phyloP scores from a whole-genome alignment of 768 basidiomycete species.

The Hypsizygus marmoreus region DNA sequence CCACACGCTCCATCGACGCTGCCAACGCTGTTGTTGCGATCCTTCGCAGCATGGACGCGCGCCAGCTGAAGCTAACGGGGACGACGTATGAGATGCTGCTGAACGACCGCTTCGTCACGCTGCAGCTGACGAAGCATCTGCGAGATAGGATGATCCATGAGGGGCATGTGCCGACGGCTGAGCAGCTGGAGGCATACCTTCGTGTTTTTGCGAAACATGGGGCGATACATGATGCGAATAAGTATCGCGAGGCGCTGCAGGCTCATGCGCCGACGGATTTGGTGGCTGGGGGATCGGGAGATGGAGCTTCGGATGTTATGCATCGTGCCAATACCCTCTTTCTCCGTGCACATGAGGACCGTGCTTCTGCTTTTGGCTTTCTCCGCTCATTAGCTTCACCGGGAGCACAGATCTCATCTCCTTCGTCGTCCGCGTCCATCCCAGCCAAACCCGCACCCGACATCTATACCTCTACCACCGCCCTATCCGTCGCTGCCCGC shows the following conservation, averaged over 20 bases:
- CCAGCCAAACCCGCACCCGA: conserved; percentile 33
- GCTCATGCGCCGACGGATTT: conserved; percentile 1
- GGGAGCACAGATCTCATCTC: neutral
- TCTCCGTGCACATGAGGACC: conserved; percentile 42
- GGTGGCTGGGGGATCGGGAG: neutral
- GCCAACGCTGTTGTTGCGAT: conserved; percentile 42
- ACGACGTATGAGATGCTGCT: conserved; percentile 48
- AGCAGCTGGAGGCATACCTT: conserved; percentile 51
- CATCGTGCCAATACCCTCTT: conserved; percentile 44
- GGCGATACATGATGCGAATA: conserved; percentile 38
- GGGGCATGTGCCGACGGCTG: conserved; percentile 37
- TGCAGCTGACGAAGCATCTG: conserved; percentile 51
- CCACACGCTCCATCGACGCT: conserved; percentile 38
- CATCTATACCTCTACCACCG: conserved; percentile 48
- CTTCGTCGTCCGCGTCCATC: neutral
- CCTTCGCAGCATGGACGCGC: conserved; percentile 48
- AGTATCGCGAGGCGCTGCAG: conserved; percentile 43
- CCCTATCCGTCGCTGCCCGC: conserved; percentile 44
- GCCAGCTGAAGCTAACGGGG: conserved; percentile 39
- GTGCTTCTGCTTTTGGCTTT: conserved; percentile 48
- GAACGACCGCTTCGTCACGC: conserved; percentile 50
- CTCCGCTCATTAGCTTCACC: conserved; percentile 34
- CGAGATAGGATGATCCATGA: conserved; percentile 43
- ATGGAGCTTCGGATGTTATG: conserved; percentile 7
- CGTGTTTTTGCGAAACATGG: conserved; percentile 49